Base-by-base conservation (phyloP, 2,329 filamentous ascomycete species). In the Colletotrichum lini region DNA sequence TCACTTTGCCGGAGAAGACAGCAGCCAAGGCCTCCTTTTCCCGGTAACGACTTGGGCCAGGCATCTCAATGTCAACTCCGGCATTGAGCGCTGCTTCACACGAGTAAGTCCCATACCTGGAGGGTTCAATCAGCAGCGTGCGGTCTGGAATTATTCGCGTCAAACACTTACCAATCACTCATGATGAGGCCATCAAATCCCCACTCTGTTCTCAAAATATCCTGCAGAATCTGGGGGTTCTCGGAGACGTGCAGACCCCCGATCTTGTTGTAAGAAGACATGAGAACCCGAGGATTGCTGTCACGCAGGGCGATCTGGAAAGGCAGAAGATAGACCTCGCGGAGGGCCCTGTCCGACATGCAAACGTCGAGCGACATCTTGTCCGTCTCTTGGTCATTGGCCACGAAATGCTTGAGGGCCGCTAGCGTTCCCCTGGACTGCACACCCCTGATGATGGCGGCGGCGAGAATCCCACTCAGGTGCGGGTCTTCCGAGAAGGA, bases 11-110 rank as follows among this genome's bases (percentile, higher is more conserved):
- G 0, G 86, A 87, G 1, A 84, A 83, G 23, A 88, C 86, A 30
- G 82, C 84, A 76, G 87, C 87, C 72, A 84, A 84, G 50, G 88
- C 83, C 8, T 81, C 78, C 40, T 87, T 85, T 10, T 85, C 85
- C 45, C 86, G 82, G 76, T 85, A 85, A 62, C 84, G 81, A 6
- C 86, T 79, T 42, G 87, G 86, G 0, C 88, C 88, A 1, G 89
- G 88, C 88, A 91, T 90, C 79, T 90, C 89, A 26, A 90, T 81
- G 77, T 90, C 86, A n/a, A 89, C 79, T 1, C 88, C 87, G n/a
- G 87, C 86, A 47, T 85, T 81, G 30, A 82, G 79, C 10, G 87
- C 82, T 49, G 85, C 83, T 0, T 84, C 83, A 6, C 86, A 88
- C 67, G 84, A 87, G 76, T 90, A 90, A 1, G 84, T 88, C 65